Evolutionary conservation across 2,329 filamentous ascomycete species (phyloP), one percentile per base, ranked within the genome.

Genomic region (Ophiosphaerella herpotricha): DNA sequence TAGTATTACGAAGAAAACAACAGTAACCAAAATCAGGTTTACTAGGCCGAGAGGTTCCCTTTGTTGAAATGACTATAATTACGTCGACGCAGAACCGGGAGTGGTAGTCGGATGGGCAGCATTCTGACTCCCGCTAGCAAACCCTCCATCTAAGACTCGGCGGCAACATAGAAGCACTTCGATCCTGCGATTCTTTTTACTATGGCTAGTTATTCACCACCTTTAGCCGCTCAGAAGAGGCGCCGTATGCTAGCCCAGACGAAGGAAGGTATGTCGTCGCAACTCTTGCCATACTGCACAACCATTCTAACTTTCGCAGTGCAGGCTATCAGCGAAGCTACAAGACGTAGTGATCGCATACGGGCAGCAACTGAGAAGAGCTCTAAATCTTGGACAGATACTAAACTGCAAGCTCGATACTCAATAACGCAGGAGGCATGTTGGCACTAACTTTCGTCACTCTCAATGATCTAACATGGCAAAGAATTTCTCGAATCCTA

Each of bases 271-370:
- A 50, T 39, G 47, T 13, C 34, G 34, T 45, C 34, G 40, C 34
- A 50, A 39, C 40, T 50, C 47, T 29, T 45, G 40, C 35, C 47
- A 7, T 45, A 21, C 38, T 29, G 37, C 37, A 23, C 41, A 43
- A 43, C 14, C 39, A 43, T 45, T 50, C 47, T 45, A 14, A 50
- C 47, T 24, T 45, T 45, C 47, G 41, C 35, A 50, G 47, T 18
- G 3, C 47, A 50, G 33, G 39, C 29, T 39, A 45, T 26, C 41
- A 38, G 18, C 41, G 40, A 39, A 39, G 40, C 33, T 23, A 50
- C 47, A 40, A 33, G 34, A 39, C 38, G 33, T 18, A 50, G 39
- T 33, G 33, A 48, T 48, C 47, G 47, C 41, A 50, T 35, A 50
- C 36, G 35, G 45, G 36, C 44, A 41, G 47, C 41, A 29, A 37